A percentile compares a stretch with the other conserved stretches of the same genome.
Evolutionary conservation across 2,329 filamentous ascomycete species (phyloP).

Genomic region (Pyrenochaeta sp.): DNA sequence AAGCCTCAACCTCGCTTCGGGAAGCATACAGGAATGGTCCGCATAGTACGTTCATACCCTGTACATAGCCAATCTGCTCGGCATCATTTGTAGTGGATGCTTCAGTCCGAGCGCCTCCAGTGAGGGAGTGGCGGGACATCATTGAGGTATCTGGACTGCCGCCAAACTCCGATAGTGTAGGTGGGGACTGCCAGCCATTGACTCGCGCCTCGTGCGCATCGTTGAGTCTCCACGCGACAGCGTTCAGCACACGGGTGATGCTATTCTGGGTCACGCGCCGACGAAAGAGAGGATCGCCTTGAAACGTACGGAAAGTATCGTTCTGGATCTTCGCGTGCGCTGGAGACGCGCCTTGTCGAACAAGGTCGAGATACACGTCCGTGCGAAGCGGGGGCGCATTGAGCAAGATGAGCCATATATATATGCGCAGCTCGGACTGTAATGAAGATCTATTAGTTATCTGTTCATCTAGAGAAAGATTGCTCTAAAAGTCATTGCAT

Average conservation of each 20-base stretch:
- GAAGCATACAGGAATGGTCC: conserved; percentile 96
- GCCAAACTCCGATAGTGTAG: conserved; percentile 58
- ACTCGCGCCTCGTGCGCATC: conserved; percentile 73
- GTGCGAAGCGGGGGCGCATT: conserved; percentile 86
- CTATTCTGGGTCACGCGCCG: conserved; percentile 95
- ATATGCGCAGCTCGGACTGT: conserved; percentile 90
- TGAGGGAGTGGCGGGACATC: conserved; percentile 44
- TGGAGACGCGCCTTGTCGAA: conserved; percentile 92
- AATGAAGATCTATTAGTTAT: conserved; percentile 7
- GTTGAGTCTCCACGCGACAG: conserved; percentile 91
- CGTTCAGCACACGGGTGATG: conserved; percentile 91
- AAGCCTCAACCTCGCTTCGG: conserved; percentile 93
- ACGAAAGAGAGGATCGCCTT: conserved; percentile 96
- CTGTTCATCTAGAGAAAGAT: not conserved
- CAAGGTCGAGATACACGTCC: conserved; percentile 85
- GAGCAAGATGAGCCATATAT: conserved; percentile 94
- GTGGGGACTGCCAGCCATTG: conserved; percentile 61
- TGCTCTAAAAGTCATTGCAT: not conserved
- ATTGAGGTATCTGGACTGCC: conserved; percentile 57
- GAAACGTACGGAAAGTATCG: conserved; percentile 95
- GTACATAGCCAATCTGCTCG: conserved; percentile 88
- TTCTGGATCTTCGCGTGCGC: conserved; percentile 98
- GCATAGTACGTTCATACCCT: conserved; percentile 98
- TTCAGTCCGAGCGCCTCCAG: conserved; percentile 37
- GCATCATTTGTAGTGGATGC: conserved; percentile 52